Conservation (phyloP, 2,329 filamentous ascomycete species). For the Iodosphaeria phyllophila region DNA sequence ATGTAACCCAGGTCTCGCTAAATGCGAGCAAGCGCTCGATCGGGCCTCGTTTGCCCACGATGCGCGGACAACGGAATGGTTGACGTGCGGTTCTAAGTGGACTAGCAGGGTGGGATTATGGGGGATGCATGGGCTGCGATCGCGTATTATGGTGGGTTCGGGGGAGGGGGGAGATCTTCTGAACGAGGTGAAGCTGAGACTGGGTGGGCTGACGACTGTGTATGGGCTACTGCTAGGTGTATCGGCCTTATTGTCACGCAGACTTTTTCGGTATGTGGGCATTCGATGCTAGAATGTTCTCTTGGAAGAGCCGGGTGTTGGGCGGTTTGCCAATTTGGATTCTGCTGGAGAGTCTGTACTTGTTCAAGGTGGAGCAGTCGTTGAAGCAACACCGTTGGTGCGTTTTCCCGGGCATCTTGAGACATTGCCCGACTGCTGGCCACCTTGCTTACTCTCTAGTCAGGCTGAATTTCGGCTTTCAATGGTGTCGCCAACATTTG, state of each 20-base stretch:
- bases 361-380: conserved; percentile 7
- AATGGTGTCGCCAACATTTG: conserved; percentile 28
- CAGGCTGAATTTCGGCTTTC: conserved; percentile 9
- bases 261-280: conserved; percentile 26
- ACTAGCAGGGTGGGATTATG: conserved; percentile 26
- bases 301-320: conserved; percentile 14
- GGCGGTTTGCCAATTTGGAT: conserved; percentile 22
- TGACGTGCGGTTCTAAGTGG: conserved; percentile 16
- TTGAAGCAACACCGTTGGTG: conserved; percentile 10
- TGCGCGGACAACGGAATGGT: conserved; percentile 21
- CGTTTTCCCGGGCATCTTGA: conserved; percentile 2
- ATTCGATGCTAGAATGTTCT: conserved; percentile 15
- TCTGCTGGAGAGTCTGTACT: conserved; percentile 14
- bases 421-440: not conserved
- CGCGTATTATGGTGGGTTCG: conserved; percentile 29
- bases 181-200: not conserved
- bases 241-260: conserved; percentile 27
- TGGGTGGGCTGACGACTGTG: too few species aligned
- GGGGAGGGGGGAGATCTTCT: not conserved
- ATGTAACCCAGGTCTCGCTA: conserved; percentile 23
- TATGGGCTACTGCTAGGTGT: conserved; percentile 26
- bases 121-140: conserved; percentile 31
- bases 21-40: conserved; percentile 17
- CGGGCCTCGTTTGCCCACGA: conserved; percentile 27
- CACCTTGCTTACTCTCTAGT: conserved; percentile 3